Evolutionary conservation across 192 early-diverging fungal species (phyloP), one percentile per base, ranked within the genome.

Genomic region (Umbelopsis sp.): DNA sequence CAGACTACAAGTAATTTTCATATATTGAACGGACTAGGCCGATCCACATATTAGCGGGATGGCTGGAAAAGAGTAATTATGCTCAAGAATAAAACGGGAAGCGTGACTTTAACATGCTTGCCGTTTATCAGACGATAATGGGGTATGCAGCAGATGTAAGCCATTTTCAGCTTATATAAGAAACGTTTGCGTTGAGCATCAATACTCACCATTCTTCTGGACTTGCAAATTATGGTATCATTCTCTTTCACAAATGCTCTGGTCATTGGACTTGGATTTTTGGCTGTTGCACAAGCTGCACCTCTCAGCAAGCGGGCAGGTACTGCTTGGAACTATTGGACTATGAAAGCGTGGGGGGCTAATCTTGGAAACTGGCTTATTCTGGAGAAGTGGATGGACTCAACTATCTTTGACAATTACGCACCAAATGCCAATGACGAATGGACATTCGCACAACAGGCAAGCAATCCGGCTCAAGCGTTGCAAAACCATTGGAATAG

Each of bases 311-410:
- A 76, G 36, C 36, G 68, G 25, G 41, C 25, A 22, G 68, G 68
- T 22, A 76, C 68, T 17, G 45, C 79, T 24, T 80, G 69, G 43
- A 70, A 77, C 36, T 77, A 73, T 69, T 70, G 52, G 62, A 65
- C 32, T 14, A 52, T 53, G 16, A 80, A 80, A 45, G 73, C 85
- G 16, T 86, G 85, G 45, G 87, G 87, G 21, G 81, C 84, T 7
- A 88, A 88, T 47, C 78, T 88, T 26, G 87, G 87, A 34, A 86
- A 86, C 12, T 88, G 84, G 71, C 66, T 88, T 11, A 82, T 88
- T 36, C 84, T 86, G 47, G 87, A 89, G 70, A 83, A 79, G 41
- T 89, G 87, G 87, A 87, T 89, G 75, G 71, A 68, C 16, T 82
- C 82, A 26, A 25, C 80, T 45, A 74, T 82, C 53, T 87, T 84